These are phyloP conservation scores for Cyclospora cayetanensis DNA, from an alignment of 169 alveolate species.

Conservation along the genomic window DNA sequence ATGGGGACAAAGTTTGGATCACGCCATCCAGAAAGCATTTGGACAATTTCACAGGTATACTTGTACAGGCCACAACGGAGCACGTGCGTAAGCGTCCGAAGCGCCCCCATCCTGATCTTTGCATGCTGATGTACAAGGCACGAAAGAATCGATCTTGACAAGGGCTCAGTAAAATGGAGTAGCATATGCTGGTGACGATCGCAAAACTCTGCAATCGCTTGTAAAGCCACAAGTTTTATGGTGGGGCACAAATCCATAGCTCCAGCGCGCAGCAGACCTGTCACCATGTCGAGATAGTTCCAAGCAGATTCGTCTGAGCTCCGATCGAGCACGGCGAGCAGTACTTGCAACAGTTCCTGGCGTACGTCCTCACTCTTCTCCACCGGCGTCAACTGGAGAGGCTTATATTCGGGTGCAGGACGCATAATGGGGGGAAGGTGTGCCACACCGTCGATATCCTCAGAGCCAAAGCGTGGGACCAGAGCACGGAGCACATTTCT, in stretches of 20 bases:
- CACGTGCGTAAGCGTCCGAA: slow-evolving; percentile 86
- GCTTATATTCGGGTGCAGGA: slow-evolving; percentile 69
- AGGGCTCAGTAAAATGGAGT: slow-evolving; percentile 85
- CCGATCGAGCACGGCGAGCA: slow-evolving; percentile 27
- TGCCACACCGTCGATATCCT: slow-evolving; percentile 70
- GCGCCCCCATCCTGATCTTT: slow-evolving; percentile 83
- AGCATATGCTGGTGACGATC: slow-evolving; percentile 78
- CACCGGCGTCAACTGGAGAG: slow-evolving; percentile 70
- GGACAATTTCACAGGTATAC: slow-evolving; percentile 85
- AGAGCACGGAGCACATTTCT: slow-evolving; percentile 41
- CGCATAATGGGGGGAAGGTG: slow-evolving; percentile 72
- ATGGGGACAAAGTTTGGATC: slow-evolving; percentile 93
- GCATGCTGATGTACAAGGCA: slow-evolving; percentile 89
- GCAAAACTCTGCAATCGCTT: slow-evolving; percentile 75
- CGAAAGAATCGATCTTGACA: slow-evolving; percentile 84
- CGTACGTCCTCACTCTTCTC: slow-evolving; percentile 72
- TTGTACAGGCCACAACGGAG: slow-evolving; percentile 89
- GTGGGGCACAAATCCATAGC: slow-evolving; percentile 91
- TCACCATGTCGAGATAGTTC: slow-evolving; percentile 80
- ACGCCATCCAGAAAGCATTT: slow-evolving; percentile 90
- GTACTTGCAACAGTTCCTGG: slow-evolving; percentile 8
- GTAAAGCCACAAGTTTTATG: slow-evolving; percentile 83
- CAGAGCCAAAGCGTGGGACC: slow-evolving; percentile 62
- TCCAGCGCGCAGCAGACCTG: slow-evolving; percentile 85
- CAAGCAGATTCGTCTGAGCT: slow-evolving; percentile 46